These are phyloP conservation scores for Lentinula sp. DNA, from an alignment of 768 basidiomycete species.

Conservation along the genomic window DNA sequence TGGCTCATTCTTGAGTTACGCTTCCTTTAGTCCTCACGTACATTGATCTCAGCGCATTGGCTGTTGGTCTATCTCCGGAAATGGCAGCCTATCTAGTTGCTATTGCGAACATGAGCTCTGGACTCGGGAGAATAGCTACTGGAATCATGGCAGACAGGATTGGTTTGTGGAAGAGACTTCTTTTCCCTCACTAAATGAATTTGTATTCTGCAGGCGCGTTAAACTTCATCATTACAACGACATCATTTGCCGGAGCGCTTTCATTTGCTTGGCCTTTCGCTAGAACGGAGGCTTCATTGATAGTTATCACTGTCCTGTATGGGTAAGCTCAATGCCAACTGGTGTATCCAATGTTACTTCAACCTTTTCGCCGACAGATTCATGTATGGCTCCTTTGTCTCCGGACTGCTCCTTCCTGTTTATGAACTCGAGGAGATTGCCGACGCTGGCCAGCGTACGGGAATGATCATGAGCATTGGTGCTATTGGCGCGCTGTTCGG, in stretches of 20 bases:
- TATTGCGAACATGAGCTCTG: conserved; percentile 40
- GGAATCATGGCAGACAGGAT: conserved; percentile 49
- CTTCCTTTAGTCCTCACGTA: conserved; percentile 44
- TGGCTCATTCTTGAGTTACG: conserved; percentile 8
- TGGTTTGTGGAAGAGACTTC: conserved; percentile 52
- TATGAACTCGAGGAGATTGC: conserved; percentile 42
- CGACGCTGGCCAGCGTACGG: conserved; percentile 52
- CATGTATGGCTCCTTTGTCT: conserved; percentile 44
- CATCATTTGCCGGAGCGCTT: conserved; percentile 45
- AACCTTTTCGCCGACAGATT: conserved; percentile 22
- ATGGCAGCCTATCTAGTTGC: conserved; percentile 37
- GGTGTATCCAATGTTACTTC: too few species aligned
- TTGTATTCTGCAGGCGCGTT: conserved; percentile 39
- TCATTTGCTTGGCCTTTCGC: conserved; percentile 73
- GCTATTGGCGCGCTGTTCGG: conserved; percentile 52
- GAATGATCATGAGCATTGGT: conserved; percentile 46
- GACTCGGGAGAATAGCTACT: conserved; percentile 42
- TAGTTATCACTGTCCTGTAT: neutral
- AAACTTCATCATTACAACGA: conserved; percentile 65
- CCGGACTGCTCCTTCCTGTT: conserved; percentile 38
- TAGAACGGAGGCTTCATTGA: conserved; percentile 31
- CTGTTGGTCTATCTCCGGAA: conserved; percentile 25
- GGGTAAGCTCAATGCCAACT: neutral
- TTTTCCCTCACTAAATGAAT: conserved; percentile 27
- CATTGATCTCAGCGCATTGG: conserved; percentile 37